phyloP scores from a whole-genome alignment of 306 rosid species.

The Trichosanthes cucumerina region DNA sequence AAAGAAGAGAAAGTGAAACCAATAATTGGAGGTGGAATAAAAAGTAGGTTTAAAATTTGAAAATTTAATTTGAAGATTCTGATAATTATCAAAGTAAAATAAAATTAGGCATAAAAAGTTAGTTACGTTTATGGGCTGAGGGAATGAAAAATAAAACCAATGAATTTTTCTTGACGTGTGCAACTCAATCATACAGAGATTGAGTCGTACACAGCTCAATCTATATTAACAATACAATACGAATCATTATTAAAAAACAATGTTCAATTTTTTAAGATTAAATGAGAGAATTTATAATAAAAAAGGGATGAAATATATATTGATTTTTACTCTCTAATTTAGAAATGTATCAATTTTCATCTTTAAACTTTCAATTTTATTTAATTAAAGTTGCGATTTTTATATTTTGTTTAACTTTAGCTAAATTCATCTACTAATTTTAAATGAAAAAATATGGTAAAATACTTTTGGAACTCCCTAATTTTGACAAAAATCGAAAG shows the following conservation, averaged over 20 bases:
- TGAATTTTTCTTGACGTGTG: background rate
- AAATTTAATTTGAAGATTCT: background rate
- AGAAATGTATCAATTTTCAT: too few relatives aligned
- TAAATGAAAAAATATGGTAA: too few relatives aligned
- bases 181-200: background rate
- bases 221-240: background rate
- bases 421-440: too few relatives aligned
- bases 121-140: background rate
- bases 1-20: background rate
- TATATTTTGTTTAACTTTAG: too few relatives aligned
- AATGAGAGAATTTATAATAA: too few relatives aligned
- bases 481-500: too few relatives aligned
- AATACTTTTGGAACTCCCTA: too few relatives aligned
- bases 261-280: background rate
- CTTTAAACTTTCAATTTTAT: too few relatives aligned
- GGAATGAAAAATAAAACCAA: background rate
- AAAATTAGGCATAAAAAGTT: background rate
- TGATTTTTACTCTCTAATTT: too few relatives aligned
- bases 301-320: too few relatives aligned
- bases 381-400: too few relatives aligned
- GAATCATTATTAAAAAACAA: background rate
- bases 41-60: background rate
- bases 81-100: background rate
- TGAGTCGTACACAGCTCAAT: constrained; percentile 10
- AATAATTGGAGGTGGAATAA: background rate